Evolutionary conservation across 2,329 filamentous ascomycete species (phyloP), one percentile per base, ranked within the genome.

Genomic region (Colletotrichum sp.): DNA sequence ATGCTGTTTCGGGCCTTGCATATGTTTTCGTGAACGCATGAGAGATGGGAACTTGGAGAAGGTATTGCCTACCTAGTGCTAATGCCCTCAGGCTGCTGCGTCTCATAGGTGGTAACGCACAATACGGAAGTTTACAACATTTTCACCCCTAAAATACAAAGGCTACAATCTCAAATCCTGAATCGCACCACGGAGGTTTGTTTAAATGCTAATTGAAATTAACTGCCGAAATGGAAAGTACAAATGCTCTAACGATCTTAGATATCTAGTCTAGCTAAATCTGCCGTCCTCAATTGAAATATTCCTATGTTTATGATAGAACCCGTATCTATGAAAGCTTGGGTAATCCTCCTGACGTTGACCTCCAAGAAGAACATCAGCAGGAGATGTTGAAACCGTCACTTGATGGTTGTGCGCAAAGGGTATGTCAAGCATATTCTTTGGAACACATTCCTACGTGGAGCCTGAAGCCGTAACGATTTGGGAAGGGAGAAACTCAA

Each of bases 381-480:
- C 1, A 36, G 13, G 13, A 36, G 34, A 36, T 36, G 13, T 6
- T 36, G 13, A 16, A 36, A 36, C 14, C 13, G 34, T 4, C 34
- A 36, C 13, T 36, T 16, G 13, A 36, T 36, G 6, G 16, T 36
- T 16, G 0, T 2, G 13, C 34, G 0, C 13, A 36, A 36, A 36
- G 34, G 13, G 6, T 36, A 36, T 16, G 13, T 36, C 0, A 36
- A 36, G 3, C 4, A 43, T 43, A 2, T n/a, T 10, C 4, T 3
- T 18, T 18, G 0, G 0, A 1, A 43, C 0, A 18, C 8, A 43
- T n/a, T 43, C 8, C 1, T 18, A 18, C 8, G 8, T 43, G 8
- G 0, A 43, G 0, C 3, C 0, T 10, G 4, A 2, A n/a, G 0
- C 3, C 0, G 8, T 43, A 2, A 5, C 7, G 4, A n/a, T 43